Conservation (phyloP, 73 alveolate species). For the Symbiodinium pilosum region DNA sequence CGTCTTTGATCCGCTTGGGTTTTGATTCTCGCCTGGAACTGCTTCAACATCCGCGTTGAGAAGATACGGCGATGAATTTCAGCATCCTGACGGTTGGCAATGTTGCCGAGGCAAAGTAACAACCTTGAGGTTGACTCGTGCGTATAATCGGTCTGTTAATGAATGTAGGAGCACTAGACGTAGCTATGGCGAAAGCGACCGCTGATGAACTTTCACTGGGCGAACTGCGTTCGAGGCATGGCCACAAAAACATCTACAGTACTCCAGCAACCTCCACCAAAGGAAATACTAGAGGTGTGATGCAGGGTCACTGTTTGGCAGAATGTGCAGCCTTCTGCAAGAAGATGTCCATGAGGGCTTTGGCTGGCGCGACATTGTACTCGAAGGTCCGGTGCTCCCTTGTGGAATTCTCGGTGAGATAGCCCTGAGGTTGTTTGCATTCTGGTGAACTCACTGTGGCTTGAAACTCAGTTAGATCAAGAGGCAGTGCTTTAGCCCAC, state of each 20-base stretch:
- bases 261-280: no score
- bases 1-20: slow-evolving; percentile 74
- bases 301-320: no score
- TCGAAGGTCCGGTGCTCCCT: neutral
- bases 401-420: neutral
- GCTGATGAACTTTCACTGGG: no score
- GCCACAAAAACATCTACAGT: no score
- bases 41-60: neutral
- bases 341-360: slow-evolving; percentile 69
- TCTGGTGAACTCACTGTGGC: no score
- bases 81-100: slow-evolving; percentile 22
- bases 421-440: no score
- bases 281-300: no score
- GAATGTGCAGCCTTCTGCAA: neutral
- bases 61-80: slow-evolving; percentile 38
- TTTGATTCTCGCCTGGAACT: slow-evolving; percentile 37
- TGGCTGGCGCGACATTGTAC: slow-evolving; percentile 40
- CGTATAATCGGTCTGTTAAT: no score
- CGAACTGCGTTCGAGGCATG: no score
- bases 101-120: neutral
- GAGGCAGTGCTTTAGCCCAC: neutral
- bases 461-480: neutral
- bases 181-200: no score
- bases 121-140: no score
- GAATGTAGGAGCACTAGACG: no score